Evolutionary conservation across 2,329 filamentous ascomycete genomes (phyloP).

Genomic region (Pestalotiopsis sp.): DNA sequence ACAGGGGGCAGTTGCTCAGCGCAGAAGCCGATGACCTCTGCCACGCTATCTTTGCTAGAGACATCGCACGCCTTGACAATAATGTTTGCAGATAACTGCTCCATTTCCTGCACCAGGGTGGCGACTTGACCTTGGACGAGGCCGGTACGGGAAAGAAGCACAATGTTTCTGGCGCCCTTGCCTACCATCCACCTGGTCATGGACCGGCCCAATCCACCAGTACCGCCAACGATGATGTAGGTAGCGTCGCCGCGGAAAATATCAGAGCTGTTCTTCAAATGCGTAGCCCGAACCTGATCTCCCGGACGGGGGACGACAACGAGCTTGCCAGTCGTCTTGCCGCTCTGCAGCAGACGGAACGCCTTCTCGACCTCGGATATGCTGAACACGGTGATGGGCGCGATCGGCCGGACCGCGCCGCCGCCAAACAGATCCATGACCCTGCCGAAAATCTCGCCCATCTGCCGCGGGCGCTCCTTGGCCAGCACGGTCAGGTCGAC

Average conservation of each 20-base stretch:
- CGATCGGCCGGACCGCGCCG: constrained; percentile 31
- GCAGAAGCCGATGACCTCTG: constrained; percentile 36
- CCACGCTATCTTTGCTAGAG: constrained; percentile 39
- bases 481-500: constrained; percentile 49
- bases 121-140: constrained; percentile 41
- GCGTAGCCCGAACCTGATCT: constrained; percentile 45
- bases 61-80: constrained; percentile 53
- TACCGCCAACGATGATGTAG: constrained; percentile 55
- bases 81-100: constrained; percentile 41
- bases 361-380: constrained; percentile 40
- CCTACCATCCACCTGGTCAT: constrained; percentile 52
- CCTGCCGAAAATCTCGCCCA: constrained; percentile 25
- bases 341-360: constrained; percentile 45
- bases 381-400: constrained; percentile 34
- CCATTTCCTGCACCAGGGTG: constrained; percentile 41
- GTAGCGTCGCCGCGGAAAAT: constrained; percentile 44
- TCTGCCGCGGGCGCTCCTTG: constrained; percentile 26
- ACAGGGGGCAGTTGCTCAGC: constrained; percentile 41
- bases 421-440: constrained; percentile 29
- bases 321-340: constrained; percentile 43
- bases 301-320: constrained; percentile 43
- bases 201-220: constrained; percentile 52
- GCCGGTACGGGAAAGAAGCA: constrained; percentile 52
- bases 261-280: constrained; percentile 34
- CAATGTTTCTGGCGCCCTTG: constrained; percentile 49